Base-by-base conservation (phyloP, 495 filamentous ascomycete genomes). In the Lasiosphaeria ovina region DNA sequence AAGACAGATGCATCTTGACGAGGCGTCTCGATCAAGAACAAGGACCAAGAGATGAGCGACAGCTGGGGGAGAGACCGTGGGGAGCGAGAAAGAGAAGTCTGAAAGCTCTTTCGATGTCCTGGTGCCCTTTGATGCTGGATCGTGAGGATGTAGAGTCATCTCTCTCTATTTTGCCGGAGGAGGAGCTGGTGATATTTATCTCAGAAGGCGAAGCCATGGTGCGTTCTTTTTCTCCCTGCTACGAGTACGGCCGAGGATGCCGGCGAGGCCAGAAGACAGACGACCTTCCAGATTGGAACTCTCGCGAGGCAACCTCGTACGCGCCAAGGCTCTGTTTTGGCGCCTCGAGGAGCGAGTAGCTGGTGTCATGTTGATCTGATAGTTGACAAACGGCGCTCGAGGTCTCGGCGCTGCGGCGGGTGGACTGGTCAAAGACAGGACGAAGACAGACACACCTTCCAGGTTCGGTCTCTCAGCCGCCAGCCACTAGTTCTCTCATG, bases 361-460 rank as follows among this genome's bases (percentile, higher is more conserved):
- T 14, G 17, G 16, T n/a, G 48, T 4, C 44, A 35, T 49, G 47
- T 57, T 40, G 59, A 51, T 57, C 53, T 40, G 51, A 32, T 36
- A 57, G 57, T 47, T 51, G 55, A 57, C 36, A 14, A 42, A n/a
- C 49, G 17, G n/a, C 44, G 14, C 42, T 8, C 7, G 40, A 24
- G 47, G 24, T 53, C 58, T 31, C 44, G 36, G 42, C 35, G 50
- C 7, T 6, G 36, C 57, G 35, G 61, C 58, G 58, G 58, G 35
- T 57, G 14, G 58, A 50, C 51, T 49, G 47, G 53, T 52, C 54
- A 51, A 55, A 7, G 52, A 57, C 56, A 64, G 61, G 62, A 59
- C 50, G 14, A 57, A 40, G 17, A n/a, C 32, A 36, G 44, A 17
- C 33, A 62, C 66, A 71, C 69, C 69, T 71, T 69, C 69, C 65